Conservation (phyloP, 2,329 filamentous ascomycete species). For the Cercospora beticola region DNA sequence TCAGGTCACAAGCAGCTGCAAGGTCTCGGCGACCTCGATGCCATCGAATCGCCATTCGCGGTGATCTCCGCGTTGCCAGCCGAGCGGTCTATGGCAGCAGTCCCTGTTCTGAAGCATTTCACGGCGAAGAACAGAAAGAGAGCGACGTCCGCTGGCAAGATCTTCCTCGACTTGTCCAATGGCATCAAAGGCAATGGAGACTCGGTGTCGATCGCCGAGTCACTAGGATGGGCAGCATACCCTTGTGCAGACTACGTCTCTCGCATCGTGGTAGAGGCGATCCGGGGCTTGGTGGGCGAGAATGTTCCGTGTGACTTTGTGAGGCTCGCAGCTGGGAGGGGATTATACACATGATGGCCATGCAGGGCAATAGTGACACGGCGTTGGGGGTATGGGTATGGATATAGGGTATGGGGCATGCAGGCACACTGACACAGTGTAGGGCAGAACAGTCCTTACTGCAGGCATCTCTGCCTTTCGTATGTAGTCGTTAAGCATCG, state of each 20-base stretch:
- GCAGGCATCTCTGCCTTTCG: neutral
- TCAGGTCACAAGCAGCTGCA: constrained; percentile 55
- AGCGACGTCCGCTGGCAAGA: constrained; percentile 52
- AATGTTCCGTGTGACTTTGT: constrained; percentile 84
- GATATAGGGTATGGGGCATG: neutral
- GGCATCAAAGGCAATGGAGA: constrained; percentile 63
- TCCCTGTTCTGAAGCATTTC: constrained; percentile 74
- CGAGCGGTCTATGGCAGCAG: constrained; percentile 75
- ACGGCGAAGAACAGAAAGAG: constrained; percentile 45
- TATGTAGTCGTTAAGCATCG: neutral
- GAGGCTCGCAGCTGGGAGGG: constrained; percentile 64
- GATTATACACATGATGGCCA: constrained; percentile 46
- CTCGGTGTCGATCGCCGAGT: constrained; percentile 67
- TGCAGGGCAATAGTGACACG: constrained; percentile 1
- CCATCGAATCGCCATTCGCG: constrained; percentile 75
- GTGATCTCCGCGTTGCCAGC: constrained; percentile 76
- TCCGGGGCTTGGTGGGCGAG: constrained; percentile 76
- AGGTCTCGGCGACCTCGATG: constrained; percentile 76
- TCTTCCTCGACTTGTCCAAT: constrained; percentile 78
- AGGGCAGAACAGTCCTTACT: neutral
- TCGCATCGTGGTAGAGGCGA: constrained; percentile 79
- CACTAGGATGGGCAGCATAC: constrained; percentile 76
- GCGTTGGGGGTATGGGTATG: neutral
- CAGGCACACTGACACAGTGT: neutral
- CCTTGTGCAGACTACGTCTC: constrained; percentile 76